Evolutionary conservation across 768 basidiomycete species (phyloP), one percentile per base, ranked within the genome.

Genomic region (Cantharellus anzutake): DNA sequence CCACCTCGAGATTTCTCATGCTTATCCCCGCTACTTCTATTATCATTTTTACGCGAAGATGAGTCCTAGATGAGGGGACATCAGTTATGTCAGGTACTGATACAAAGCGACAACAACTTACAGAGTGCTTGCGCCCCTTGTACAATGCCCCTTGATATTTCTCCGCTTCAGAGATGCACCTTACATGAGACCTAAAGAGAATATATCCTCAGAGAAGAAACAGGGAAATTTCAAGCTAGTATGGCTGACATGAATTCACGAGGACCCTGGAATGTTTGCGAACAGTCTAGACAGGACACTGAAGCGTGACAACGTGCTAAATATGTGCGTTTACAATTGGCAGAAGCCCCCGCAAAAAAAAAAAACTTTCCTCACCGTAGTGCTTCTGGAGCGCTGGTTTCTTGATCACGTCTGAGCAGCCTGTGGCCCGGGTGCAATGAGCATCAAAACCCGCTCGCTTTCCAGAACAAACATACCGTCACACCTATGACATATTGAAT

Each of bases 371-470:
- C 14, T 1, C 41, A 56, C 57, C 42, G 41, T 58, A 35, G 60
- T 94, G 91, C 67, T 83, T 79, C 70, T 94, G 89, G 0, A 96
- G 77, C 69, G 92, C 91, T 7, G 92, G 92, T 67, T 96, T 96
- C 71, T 90, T 96, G 38, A 94, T 82, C 5, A 89, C 83, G 64
- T 96, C 92, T 57, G 77, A 73, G 69, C 92, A 96, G 41, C 69
- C 88, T 87, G 61, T 42, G 59, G 59, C 57, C 51, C 11, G 53
- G 51, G 41, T 29, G 2, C n/a, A 60, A 44, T 41, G 61, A 42
- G 29, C 34, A 56, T 48, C 20, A 34, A 37, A 0, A 7, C 14
- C 7, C 20, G 20, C 20, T 29, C 20, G 20, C 20, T 29, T 29
- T 29, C 20, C 20, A 29, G 20, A 29, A 29, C 20, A 29, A 11